These are phyloP conservation scores for Scheffersomyces illinoinensis DNA, from an alignment of 1,139 yeast species.

Conservation along the genomic window DNA sequence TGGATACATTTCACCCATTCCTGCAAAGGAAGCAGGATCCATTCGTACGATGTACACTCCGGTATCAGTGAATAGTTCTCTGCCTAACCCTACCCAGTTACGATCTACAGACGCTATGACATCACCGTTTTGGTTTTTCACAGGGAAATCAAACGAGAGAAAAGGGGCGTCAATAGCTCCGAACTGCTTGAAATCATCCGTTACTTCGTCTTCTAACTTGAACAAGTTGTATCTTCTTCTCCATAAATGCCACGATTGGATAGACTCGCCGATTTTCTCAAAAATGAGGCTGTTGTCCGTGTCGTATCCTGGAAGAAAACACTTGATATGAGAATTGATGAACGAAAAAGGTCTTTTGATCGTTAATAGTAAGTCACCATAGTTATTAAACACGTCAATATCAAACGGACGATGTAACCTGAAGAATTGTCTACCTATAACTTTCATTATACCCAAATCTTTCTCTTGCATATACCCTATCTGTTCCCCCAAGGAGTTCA, in stretches of 20 bases:
- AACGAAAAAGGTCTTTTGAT: conserved; percentile 80
- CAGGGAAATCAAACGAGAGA: conserved; percentile 83
- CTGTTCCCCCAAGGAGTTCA: conserved; percentile 72
- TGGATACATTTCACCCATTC: conserved; percentile 44
- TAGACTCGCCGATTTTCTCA: conserved; percentile 76
- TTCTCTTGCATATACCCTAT: conserved; percentile 83
- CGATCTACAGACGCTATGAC: conserved; percentile 80
- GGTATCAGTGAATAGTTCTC: conserved; percentile 91
- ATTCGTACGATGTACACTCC: conserved; percentile 86
- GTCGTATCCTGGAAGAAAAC: conserved; percentile 59
- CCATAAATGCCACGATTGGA: conserved; percentile 95
- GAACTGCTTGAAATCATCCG: conserved; percentile 63
- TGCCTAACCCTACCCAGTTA: conserved; percentile 92
- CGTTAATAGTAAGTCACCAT: conserved; percentile 69
- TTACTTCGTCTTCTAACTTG: conserved; percentile 45
- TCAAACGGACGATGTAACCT: conserved; percentile 84
- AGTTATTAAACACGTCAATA: conserved; percentile 73
- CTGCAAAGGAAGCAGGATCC: conserved; percentile 68
- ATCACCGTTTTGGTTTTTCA: conserved; percentile 55
- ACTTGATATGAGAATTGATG: conserved; percentile 84
- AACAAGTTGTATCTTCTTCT: conserved; percentile 83
- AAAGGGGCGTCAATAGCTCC: conserved; percentile 88
- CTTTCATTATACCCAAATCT: conserved; percentile 68
- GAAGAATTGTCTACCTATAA: conserved; percentile 77
- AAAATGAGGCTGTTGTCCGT: conserved; percentile 33